Evolutionary conservation across 148 eudicot species (phyloP), one percentile per base, ranked within the genome.

Genomic region (Nyssa sinensis): DNA sequence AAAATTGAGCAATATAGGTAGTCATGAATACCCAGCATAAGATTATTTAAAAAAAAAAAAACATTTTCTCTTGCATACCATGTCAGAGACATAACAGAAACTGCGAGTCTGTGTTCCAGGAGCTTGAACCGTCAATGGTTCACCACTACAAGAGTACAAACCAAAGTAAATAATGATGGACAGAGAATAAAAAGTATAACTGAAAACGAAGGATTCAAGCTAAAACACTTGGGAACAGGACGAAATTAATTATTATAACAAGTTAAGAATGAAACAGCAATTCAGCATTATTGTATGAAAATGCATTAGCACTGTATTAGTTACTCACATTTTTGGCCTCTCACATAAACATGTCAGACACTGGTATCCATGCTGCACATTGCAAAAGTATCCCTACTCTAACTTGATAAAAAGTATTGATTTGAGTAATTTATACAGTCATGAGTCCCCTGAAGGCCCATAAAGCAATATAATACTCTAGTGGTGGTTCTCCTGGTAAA

Each of bases 31-130:
- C 57, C 37, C 35, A 51, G 24, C 11, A 62, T 19, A 73, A 59
- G 7, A 60, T 37, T 68, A 30, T 27, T 60, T 13, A 7, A 30
- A n/a, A n/a, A n/a, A n/a, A n/a, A n/a, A n/a, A n/a, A n/a, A n/a
- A 75, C 23, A 5, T 28, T n/a, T 70, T 3, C 23, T 51, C 28
- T 33, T 14, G 57, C 84, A 35, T 86, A 96, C 99, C 98, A 93
- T 93, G 83, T 96, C 99, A 67, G 99, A 83, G 59, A 96, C 99
- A 69, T 81, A 96, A 77, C 99, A 96, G 84, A 96, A 96, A 83
- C 99, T 96, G 53, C 98, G 90, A 32, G 99, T 93, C 79, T 96
- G 98, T 32, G 94, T 96, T 78, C 99, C 99, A 70, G 99, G 99
- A 79, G 88, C 77, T 67, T 96, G 99, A 72, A 96, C 98, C 3